Conservation (phyloP, 331 rosid species). For the Acacia pycnantha region DNA sequence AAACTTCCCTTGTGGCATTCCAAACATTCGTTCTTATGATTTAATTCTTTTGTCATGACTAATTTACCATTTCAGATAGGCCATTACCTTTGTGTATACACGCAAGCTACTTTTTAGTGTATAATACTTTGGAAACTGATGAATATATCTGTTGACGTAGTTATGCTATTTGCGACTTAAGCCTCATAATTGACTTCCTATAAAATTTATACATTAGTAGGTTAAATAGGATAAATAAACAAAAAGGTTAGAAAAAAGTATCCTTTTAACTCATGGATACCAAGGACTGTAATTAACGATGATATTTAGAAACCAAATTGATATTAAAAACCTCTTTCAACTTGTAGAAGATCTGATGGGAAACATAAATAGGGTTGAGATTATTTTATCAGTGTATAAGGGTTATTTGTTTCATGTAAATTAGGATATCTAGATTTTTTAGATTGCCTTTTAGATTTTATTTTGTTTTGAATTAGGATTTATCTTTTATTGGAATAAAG, state of each 20-base stretch:
- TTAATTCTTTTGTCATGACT: not conserved
- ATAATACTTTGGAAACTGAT: not conserved
- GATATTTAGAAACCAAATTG: not conserved
- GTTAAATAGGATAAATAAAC: not conserved
- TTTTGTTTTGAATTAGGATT: not conserved
- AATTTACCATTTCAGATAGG: not conserved
- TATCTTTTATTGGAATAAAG: not conserved
- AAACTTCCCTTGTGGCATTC: not conserved
- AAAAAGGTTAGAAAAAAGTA: not conserved
- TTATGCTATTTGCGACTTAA: not conserved
- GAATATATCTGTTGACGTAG: not conserved
- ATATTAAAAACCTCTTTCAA: not conserved
- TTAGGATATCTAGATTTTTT: not conserved
- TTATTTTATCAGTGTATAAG: not conserved
- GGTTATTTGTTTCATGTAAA: not conserved
- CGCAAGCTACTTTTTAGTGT: not conserved
- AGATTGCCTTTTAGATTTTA: not conserved
- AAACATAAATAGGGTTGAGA: not conserved
- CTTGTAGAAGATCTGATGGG: not conserved
- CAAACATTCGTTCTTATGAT: not conserved
- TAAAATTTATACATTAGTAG: not conserved
- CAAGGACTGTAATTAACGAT: not conserved
- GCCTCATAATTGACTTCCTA: not conserved
- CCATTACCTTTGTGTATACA: not conserved
- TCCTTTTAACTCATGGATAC: not conserved